phyloP scores from a whole-genome alignment of 768 basidiomycete species.

The Tylopilus intermedius region DNA sequence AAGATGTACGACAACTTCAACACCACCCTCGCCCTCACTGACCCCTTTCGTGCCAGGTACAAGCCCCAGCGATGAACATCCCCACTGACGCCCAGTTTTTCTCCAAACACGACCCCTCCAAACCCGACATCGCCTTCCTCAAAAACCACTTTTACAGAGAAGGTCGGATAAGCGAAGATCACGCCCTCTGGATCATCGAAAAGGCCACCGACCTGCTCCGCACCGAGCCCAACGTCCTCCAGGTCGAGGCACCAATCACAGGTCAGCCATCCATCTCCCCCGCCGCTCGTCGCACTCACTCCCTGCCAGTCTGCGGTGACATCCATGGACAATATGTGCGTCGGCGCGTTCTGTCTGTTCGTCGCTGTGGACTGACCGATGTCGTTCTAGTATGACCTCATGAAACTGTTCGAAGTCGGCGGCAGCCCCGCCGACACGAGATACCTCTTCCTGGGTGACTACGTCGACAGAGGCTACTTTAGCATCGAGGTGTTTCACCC shows the following conservation, averaged over 20 bases:
- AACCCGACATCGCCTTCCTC: slow-evolving; percentile 92
- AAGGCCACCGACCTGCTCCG: slow-evolving; percentile 81
- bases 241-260: slow-evolving; percentile 96
- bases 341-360: slow-evolving; percentile 7
- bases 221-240: slow-evolving; percentile 83
- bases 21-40: slow-evolving; percentile 3
- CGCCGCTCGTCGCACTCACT: background rate
- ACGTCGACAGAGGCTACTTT: slow-evolving; percentile 91
- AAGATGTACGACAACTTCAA: slow-evolving; percentile 61
- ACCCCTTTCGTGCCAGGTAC: slow-evolving; percentile 54
- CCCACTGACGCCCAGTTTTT: slow-evolving; percentile 96
- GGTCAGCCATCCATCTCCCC: slow-evolving; percentile 42
- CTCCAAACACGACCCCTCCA: slow-evolving; percentile 73
- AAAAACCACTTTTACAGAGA: slow-evolving; percentile 99
- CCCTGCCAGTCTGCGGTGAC: slow-evolving; percentile 82
- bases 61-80: slow-evolving; percentile 91
- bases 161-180: slow-evolving; percentile 88
- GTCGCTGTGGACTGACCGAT: slow-evolving; percentile 15
- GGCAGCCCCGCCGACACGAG: slow-evolving; percentile 92
- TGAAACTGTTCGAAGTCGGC: slow-evolving; percentile 94
- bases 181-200: slow-evolving; percentile 90
- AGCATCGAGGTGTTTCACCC: slow-evolving; percentile 69
- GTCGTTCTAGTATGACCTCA: slow-evolving; percentile 70
- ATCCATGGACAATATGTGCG: slow-evolving; percentile 99
- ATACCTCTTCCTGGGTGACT: slow-evolving; percentile 90